These are phyloP conservation scores for Eucalyptus curtisii DNA, from an alignment of 345 rosid genomes.

Conservation along the genomic window DNA sequence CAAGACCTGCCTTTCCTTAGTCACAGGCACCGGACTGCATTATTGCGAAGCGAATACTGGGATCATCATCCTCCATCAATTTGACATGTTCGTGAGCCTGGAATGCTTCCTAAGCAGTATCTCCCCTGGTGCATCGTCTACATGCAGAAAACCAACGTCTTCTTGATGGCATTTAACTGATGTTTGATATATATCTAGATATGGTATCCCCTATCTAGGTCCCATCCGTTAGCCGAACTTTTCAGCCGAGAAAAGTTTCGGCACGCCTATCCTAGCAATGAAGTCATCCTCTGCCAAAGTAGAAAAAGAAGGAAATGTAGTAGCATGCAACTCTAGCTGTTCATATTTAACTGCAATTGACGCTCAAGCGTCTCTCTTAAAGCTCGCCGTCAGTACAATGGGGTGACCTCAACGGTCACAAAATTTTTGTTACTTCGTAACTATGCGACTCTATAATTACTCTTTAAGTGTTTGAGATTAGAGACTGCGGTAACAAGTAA, in stretches of 20 bases:
- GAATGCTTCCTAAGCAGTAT: neutral
- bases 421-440: neutral
- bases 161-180: neutral
- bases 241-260: neutral
- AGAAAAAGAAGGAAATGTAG: neutral
- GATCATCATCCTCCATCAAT: neutral
- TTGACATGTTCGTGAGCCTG: neutral
- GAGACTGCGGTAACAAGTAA: neutral
- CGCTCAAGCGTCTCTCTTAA: neutral
- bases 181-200: neutral
- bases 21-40: neutral
- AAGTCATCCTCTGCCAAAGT: neutral
- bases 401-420: neutral
- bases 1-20: neutral
- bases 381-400: neutral
- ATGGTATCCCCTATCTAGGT: neutral
- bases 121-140: neutral
- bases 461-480: neutral
- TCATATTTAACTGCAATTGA: neutral
- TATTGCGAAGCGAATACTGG: neutral
- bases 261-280: neutral
- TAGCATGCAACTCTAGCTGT: neutral
- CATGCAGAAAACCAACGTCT: neutral
- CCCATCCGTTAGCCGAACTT: neutral
- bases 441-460: neutral